Evolutionary conservation across 768 basidiomycete species (phyloP).

Genomic region (Aureoboletus auriporus): DNA sequence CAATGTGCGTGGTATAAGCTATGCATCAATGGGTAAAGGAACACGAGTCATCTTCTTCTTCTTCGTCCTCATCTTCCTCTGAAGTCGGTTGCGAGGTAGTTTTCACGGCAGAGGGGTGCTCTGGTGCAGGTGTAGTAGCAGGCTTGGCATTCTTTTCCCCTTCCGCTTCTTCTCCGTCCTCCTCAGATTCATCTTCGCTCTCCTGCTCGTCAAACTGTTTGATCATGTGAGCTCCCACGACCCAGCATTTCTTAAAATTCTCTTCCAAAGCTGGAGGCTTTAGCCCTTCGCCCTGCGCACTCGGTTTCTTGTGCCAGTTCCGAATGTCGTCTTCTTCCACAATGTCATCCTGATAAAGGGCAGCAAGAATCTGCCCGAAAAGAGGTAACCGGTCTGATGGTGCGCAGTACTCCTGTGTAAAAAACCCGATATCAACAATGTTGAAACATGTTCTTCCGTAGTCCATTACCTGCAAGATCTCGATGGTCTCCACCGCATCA

Average conservation of each 20-base stretch:
- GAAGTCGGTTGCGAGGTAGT: background rate
- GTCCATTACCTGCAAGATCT: slow-evolving; percentile 64
- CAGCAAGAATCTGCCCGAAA: slow-evolving; percentile 83
- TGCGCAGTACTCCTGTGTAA: slow-evolving; percentile 59
- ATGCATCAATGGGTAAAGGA: too few species aligned
- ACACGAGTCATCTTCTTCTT: too few species aligned
- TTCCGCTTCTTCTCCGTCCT: slow-evolving; percentile 17
- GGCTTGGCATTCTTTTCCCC: slow-evolving; percentile 10
- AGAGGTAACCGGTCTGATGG: slow-evolving; percentile 58
- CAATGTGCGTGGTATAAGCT: too few species aligned
- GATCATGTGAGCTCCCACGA: slow-evolving; percentile 69
- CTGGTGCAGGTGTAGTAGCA: background rate
- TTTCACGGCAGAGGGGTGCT: background rate
- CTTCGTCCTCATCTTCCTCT: slow-evolving; percentile 4
- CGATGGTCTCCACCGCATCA: slow-evolving; percentile 76
- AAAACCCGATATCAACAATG: background rate
- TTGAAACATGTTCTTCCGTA: background rate
- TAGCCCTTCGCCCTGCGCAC: slow-evolving; percentile 49
- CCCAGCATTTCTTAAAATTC: slow-evolving; percentile 66
- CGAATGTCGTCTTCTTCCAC: slow-evolving; percentile 88
- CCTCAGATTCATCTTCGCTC: slow-evolving; percentile 43
- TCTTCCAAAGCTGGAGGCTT: slow-evolving; percentile 41
- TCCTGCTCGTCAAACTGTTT: slow-evolving; percentile 80
- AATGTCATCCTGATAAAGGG: slow-evolving; percentile 88
- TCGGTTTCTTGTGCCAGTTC: slow-evolving; percentile 69